Conservation (phyloP, 345 rosid species). For the Combretum micranthum region DNA sequence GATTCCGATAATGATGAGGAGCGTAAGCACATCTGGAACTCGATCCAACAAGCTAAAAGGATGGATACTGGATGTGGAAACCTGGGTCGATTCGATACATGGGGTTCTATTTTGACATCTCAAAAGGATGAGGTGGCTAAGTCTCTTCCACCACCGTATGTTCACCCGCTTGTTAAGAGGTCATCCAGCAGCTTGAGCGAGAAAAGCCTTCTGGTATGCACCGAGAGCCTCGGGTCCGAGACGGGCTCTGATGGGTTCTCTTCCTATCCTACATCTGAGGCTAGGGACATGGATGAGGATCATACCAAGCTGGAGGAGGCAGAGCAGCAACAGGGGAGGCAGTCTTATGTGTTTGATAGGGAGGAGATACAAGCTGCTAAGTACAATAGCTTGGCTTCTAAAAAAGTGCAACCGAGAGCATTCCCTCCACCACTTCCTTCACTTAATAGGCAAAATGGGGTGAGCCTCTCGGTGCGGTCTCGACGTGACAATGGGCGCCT, state of each 20-base stretch:
- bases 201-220: constrained; percentile 86
- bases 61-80: constrained; percentile 21
- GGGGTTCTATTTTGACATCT: constrained; percentile 48
- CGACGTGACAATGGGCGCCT: constrained; percentile 79
- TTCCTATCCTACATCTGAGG: constrained; percentile 54
- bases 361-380: constrained; percentile 2
- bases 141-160: constrained; percentile 45
- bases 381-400: constrained; percentile 6
- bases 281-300: constrained; percentile 36
- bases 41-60: constrained; percentile 32
- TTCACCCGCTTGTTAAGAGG: constrained; percentile 67
- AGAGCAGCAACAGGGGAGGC: constrained; percentile 7
- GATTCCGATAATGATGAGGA: constrained; percentile 10
- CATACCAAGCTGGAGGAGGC: constrained; percentile 16
- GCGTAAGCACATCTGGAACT: constrained; percentile 40
- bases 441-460: constrained; percentile 45
- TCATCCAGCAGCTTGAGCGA: constrained; percentile 51
- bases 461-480: constrained; percentile 59
- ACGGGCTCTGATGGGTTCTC: constrained; percentile 90
- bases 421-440: constrained; percentile 87
- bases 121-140: constrained; percentile 35
- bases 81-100: constrained; percentile 33
- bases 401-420: constrained; percentile 29
- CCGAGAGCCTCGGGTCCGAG: constrained; percentile 98
- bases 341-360: not conserved